These are phyloP conservation scores for Harringtonia lauricola DNA, from an alignment of 2,329 filamentous ascomycete species.

Conservation along the genomic window DNA sequence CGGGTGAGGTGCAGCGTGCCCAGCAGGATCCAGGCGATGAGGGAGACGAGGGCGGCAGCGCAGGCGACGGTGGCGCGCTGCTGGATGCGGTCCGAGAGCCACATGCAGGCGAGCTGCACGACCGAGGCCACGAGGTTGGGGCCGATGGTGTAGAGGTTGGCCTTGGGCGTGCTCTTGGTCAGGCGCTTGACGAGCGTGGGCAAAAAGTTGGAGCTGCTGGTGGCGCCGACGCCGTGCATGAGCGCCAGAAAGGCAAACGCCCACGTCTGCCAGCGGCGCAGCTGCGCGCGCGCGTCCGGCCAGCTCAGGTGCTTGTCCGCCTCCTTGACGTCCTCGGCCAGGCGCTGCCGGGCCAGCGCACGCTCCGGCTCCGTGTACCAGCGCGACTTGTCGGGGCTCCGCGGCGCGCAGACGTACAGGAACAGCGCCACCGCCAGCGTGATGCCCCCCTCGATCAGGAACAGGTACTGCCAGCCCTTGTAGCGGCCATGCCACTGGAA, in stretches of 20 bases:
- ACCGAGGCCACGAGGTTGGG: conserved; percentile 12
- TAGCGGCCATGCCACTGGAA: conserved; percentile 23
- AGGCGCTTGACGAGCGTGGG: conserved; percentile 23
- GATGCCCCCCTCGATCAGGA: conserved; percentile 13
- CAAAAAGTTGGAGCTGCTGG: conserved; percentile 30
- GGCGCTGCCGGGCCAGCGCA: background rate
- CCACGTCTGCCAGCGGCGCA: background rate
- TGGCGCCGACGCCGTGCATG: conserved; percentile 43
- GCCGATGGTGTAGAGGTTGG: conserved; percentile 14
- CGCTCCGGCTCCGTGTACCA: background rate
- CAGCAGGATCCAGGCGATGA: conserved; percentile 14
- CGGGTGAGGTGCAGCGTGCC: conserved; percentile 12
- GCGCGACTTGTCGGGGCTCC: background rate
- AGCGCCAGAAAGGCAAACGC: conserved; percentile 13
- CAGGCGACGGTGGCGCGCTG: conserved; percentile 11
- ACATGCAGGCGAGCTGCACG: conserved; percentile 11
- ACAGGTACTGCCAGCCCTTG: conserved; percentile 9
- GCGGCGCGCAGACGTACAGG: background rate
- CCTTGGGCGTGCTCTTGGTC: conserved; percentile 17
- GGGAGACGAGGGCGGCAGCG: conserved; percentile 9
- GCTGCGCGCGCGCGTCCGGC: background rate
- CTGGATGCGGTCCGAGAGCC: conserved; percentile 12
- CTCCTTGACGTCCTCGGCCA: background rate
- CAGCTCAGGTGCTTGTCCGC: background rate
- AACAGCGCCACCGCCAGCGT: background rate